Percentiles rank a stretch among this genome's conserved stretches.
Evolutionary conservation across 2,329 filamentous ascomycete genomes (phyloP).

Genomic region (Arthrinium puccinioides): DNA sequence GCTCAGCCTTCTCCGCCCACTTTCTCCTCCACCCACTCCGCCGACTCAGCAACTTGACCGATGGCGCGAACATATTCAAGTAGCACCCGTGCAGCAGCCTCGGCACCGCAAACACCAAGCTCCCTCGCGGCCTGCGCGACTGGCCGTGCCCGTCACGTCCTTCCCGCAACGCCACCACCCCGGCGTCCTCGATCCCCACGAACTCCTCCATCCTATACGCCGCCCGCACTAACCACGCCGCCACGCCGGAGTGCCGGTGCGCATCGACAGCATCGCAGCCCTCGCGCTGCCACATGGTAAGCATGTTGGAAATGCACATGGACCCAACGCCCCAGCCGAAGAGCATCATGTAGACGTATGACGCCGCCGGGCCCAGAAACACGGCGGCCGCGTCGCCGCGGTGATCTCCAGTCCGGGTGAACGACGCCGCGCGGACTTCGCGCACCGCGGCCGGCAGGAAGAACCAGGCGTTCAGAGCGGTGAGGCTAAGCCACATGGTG

Average conservation of each 20-base stretch:
- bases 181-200: conserved; percentile 9
- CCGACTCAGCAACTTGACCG: conserved; percentile 1
- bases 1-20: not conserved
- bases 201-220: conserved; percentile 6
- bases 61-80: conserved; percentile 6
- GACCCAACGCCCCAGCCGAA: conserved; percentile 15
- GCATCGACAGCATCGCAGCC: conserved; percentile 5
- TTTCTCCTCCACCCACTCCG: not conserved
- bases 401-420: not conserved
- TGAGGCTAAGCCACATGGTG: conserved; percentile 13
- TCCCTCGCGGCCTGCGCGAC: not conserved
- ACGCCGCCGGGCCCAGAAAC: conserved; percentile 5
- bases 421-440: conserved; percentile 7
- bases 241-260: conserved; percentile 4
- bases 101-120: conserved; percentile 7
- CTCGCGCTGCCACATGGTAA: conserved; percentile 12
- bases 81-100: conserved; percentile 5
- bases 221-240: conserved; percentile 3
- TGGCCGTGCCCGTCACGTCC: not conserved
- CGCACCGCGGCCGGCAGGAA: conserved; percentile 13
- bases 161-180: not conserved
- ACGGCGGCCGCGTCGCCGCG: not conserved
- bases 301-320: conserved; percentile 14
- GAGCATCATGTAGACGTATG: conserved; percentile 11
- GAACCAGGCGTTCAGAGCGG: conserved; percentile 15